Base-by-base conservation (phyloP, 305 asterid genomes). In the Euphrasia arctica region DNA sequence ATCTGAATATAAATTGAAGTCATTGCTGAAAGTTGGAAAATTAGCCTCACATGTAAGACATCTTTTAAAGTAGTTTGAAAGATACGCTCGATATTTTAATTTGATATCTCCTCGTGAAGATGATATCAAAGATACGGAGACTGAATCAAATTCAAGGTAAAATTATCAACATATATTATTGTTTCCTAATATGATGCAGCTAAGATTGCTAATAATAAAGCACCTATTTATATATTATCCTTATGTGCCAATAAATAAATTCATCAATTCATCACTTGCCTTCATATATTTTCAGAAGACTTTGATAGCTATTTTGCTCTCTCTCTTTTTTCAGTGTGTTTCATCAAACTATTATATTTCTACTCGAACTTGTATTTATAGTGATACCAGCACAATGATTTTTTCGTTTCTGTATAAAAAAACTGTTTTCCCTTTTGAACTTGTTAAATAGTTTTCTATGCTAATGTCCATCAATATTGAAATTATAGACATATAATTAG, bases 11-110 rank as follows among this genome's bases (percentile, higher is more conserved):
- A 55, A 64, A 7, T 55, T 47, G 45, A 58, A 32, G 15, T 57
- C 59, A 63, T 57, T 36, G 31, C 12, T 36, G 34, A 27, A 9
- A 25, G 59, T 51, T 48, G 70, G 56, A 64, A 9, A n/a, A 41
- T 47, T 27, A 70, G 45, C 45, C 28, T 63, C 49, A 12, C 51
- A 34, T 34, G 22, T 41, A 45, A 50, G 15, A 3, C 28, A 52
- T 31, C 39, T 12, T 61, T 9, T 6, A 18, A 42, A 58, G n/a
- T 31, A 13, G 5, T 41, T 66, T 57, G 58, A 29, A 66, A 71
- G 52, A 28, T 47, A 14, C 57, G 32, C 28, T 15, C 18, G 55
- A 47, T 60, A 27, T 41, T 18, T 9, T 51, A 18, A 11, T 12
- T 27, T 43, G 57, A 64, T 71, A 15, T 65, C 39, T 32, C 39